phyloP scores from a whole-genome alignment of 176 grass and related monocot species.

The Bromus sterilis region DNA sequence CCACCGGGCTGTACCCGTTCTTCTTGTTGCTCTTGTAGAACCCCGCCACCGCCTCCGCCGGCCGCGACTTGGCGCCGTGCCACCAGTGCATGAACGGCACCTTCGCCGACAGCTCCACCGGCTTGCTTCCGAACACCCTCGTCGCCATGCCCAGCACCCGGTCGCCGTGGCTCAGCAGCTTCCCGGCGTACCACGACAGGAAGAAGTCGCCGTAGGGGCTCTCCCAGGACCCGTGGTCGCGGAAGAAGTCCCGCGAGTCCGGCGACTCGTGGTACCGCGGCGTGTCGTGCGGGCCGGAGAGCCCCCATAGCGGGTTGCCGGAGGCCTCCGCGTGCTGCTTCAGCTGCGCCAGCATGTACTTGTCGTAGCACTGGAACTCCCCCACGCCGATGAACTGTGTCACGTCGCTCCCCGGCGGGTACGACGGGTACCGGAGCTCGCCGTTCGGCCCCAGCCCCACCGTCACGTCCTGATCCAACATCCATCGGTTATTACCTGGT shows the following conservation, averaged over 20 bases:
- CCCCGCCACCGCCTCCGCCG: conserved; percentile 61
- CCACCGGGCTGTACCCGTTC: conserved; percentile 63
- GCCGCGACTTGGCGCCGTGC: conserved; percentile 55
- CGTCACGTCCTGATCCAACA: conserved; percentile 47
- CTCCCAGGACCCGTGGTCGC: conserved; percentile 63
- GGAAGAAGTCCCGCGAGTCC: conserved; percentile 52
- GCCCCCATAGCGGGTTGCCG: conserved; percentile 56
- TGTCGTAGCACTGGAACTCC: conserved; percentile 93
- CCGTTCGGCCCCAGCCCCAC: conserved; percentile 71
- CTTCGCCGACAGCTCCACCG: conserved; percentile 62
- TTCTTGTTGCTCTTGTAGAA: conserved; percentile 50
- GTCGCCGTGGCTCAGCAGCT: conserved; percentile 62
- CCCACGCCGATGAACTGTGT: conserved; percentile 55
- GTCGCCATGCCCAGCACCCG: conserved; percentile 46
- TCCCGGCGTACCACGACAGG: conserved; percentile 82
- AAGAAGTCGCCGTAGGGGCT: conserved; percentile 78
- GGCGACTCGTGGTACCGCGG: conserved; percentile 54
- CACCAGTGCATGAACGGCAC: conserved; percentile 71
- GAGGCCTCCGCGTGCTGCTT: conserved; percentile 22
- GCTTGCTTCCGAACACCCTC: conserved; percentile 39
- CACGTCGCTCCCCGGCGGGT: conserved; percentile 33
- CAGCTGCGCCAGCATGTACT: conserved; percentile 63
- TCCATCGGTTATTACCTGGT: not conserved
- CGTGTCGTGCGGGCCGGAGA: conserved; percentile 53
- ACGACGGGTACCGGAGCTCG: conserved; percentile 86